Conservation (phyloP, 108 stramenopile species). For the Cylindrotheca fusiformis region DNA sequence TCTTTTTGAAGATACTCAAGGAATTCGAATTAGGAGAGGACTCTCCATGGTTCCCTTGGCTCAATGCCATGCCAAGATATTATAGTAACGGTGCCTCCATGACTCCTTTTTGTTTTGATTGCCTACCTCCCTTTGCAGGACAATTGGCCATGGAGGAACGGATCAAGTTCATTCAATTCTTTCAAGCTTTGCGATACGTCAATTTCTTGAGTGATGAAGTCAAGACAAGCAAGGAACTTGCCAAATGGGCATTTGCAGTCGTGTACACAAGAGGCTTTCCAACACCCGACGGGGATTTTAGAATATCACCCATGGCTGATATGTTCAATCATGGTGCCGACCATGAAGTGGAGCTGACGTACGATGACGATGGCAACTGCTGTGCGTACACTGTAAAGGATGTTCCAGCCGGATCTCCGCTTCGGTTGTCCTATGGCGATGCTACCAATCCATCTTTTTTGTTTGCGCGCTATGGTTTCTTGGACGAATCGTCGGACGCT, state of each 20-base stretch:
- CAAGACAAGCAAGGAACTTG: constrained; percentile 38
- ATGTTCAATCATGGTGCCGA: constrained; percentile 41
- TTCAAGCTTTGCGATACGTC: constrained; percentile 3
- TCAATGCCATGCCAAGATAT: constrained; percentile 54
- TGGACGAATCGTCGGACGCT: constrained; percentile 33
- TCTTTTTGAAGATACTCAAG: constrained; percentile 46
- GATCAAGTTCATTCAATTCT: constrained; percentile 20
- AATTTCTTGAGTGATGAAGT: constrained; percentile 9
- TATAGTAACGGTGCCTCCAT: constrained; percentile 41
- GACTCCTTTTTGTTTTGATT: constrained; percentile 26
- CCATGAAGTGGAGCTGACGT: constrained; percentile 26
- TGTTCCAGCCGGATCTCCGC: constrained; percentile 37
- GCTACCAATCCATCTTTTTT: constrained; percentile 50
- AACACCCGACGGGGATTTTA: constrained; percentile 6
- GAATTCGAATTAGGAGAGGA: constrained; percentile 42
- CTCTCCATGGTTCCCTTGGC: constrained; percentile 43
- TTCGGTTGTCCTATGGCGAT: constrained; percentile 46
- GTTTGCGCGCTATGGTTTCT: constrained; percentile 56
- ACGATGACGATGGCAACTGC: constrained; percentile 46
- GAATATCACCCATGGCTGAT: constrained; percentile 21
- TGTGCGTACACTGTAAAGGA: constrained; percentile 33
- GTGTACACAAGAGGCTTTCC: constrained; percentile 40
- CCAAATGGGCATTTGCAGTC: constrained; percentile 47
- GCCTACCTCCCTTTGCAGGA: constrained; percentile 14
- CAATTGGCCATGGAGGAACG: constrained; percentile 11